Base-by-base conservation (phyloP, 495 filamentous ascomycete genomes). In the Chaetomium tenue region DNA sequence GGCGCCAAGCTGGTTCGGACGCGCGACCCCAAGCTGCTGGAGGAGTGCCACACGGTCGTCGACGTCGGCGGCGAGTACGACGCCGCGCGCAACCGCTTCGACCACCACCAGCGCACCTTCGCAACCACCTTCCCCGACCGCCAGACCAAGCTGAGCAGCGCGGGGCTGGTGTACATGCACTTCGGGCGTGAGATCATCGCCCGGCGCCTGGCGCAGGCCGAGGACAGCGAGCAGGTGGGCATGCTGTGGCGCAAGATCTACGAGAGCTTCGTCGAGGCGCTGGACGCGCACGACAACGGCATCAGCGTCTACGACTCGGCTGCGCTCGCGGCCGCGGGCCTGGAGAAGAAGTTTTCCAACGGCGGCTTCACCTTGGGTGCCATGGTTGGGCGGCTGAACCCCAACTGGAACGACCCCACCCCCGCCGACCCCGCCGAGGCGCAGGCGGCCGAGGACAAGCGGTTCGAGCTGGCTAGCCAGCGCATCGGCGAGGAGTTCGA, bases 281-380 rank as follows among this genome's bases (percentile, higher is more conserved):
- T 98, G 47, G 94, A 98, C 77, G 94, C 92, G 61, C 93, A 98
- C 75, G 94, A 98, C 79, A 98, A 98, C 76, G 94, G 94, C 65
- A 89, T 98, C 72, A 84, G 83, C 20, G 86, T 77, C 48, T 97
- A 96, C 76, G 90, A 93, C 69, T 73, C 86, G 2, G 80, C 81
- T 8, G 85, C 78, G 7, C 68, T 96, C 9, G 72, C 76, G 20
- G 83, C 83, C 11, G 88, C 89, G 2, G 86, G 84, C 15, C 70
- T 96, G 48, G 75, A 90, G 74, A 92, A 91, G 78, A 83, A 86
- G 60, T 98, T 96, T 75, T 86, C 86, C 63, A 83, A 92, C 66
- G 86, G 88, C 52, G 90, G 88, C 5, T 91, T 96, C 77, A 89
- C 85, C 15, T 84, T 98, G 60, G 89, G 90, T 46, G 89, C 89